phyloP scores from a whole-genome alignment of 2,329 filamentous ascomycete species.

The Ophiobolus disseminans region DNA sequence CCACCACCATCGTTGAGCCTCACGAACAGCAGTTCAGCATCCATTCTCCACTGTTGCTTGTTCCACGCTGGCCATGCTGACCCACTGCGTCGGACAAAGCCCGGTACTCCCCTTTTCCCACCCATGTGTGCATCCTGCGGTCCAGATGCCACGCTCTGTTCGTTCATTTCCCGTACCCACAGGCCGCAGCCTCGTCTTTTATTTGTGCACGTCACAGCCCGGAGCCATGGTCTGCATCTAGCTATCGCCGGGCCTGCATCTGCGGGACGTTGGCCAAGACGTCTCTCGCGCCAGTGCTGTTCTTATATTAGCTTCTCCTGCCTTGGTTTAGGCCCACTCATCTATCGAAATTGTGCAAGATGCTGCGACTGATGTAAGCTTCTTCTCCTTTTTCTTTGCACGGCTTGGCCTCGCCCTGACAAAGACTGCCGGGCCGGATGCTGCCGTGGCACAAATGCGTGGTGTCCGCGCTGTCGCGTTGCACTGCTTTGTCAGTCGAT shows the following conservation, averaged over 20 bases:
- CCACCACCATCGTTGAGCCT: conserved; percentile 6
- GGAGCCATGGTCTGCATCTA: conserved; percentile 26
- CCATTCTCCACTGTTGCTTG: conserved; percentile 5
- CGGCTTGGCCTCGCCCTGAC: background rate
- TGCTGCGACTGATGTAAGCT: conserved; percentile 13
- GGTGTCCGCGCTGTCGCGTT: background rate
- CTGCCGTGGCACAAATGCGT: background rate
- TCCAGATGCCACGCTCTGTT: conserved; percentile 25
- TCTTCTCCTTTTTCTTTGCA: conserved; percentile 12
- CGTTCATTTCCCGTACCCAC: conserved; percentile 42
- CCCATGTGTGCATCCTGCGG: conserved; percentile 19
- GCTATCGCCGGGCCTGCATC: conserved; percentile 13
- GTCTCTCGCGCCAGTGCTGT: conserved; percentile 15
- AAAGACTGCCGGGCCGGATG: background rate
- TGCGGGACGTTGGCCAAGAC: conserved; percentile 19
- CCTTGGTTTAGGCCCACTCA: conserved; percentile 16
- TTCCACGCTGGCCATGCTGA: conserved; percentile 6
- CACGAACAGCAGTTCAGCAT: conserved; percentile 1
- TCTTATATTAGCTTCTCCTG: conserved; percentile 23
- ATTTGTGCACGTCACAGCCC: conserved; percentile 31
- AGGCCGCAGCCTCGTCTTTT: conserved; percentile 35
- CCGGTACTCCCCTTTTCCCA: conserved; percentile 20
- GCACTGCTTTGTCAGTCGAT: background rate
- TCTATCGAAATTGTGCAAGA: conserved; percentile 24
- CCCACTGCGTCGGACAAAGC: no score